These are phyloP conservation scores for Chytriomyces hyalinus DNA, from an alignment of 192 early-diverging fungal genomes.

Conservation along the genomic window DNA sequence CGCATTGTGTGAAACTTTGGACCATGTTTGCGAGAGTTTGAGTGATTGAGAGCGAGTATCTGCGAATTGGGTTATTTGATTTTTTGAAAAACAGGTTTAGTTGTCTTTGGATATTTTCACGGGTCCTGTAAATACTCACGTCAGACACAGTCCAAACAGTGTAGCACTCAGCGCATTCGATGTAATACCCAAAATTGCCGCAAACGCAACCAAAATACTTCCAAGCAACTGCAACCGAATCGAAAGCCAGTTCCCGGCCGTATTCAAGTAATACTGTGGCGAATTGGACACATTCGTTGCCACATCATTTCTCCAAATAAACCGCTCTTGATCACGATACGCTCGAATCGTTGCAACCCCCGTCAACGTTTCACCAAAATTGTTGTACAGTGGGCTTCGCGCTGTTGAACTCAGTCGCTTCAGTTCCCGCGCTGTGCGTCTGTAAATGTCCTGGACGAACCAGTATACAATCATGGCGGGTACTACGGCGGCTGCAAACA, in stretches of 20 bases:
- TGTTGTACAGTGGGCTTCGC: slow-evolving; percentile 80
- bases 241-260: slow-evolving; percentile 69
- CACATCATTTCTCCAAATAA: slow-evolving; percentile 1
- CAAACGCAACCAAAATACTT: slow-evolving; percentile 72
- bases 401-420: slow-evolving; percentile 87
- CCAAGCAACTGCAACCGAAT: slow-evolving; percentile 80
- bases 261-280: slow-evolving; percentile 73
- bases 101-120: no score
- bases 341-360: slow-evolving; percentile 87
- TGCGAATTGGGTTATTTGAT: neutral
- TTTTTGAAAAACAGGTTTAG: no score
- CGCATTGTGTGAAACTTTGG: slow-evolving; percentile 70
- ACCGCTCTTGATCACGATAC: slow-evolving; percentile 12
- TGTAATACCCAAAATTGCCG: slow-evolving; percentile 72
- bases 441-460: slow-evolving; percentile 73
- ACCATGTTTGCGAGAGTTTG: slow-evolving; percentile 75
- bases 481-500: slow-evolving; percentile 68
- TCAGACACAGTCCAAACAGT: neutral
- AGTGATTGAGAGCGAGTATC: slow-evolving; percentile 79
- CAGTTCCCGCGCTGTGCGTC: slow-evolving; percentile 79
- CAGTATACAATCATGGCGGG: slow-evolving; percentile 79
- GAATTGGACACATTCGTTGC: slow-evolving; percentile 74
- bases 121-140: neutral
- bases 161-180: neutral
- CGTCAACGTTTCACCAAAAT: slow-evolving; percentile 66